Percentiles rank a stretch among this genome's conserved stretches.
Conservation (phyloP, 108 stramenopile species). For the Cyclotella baltica region DNA sequence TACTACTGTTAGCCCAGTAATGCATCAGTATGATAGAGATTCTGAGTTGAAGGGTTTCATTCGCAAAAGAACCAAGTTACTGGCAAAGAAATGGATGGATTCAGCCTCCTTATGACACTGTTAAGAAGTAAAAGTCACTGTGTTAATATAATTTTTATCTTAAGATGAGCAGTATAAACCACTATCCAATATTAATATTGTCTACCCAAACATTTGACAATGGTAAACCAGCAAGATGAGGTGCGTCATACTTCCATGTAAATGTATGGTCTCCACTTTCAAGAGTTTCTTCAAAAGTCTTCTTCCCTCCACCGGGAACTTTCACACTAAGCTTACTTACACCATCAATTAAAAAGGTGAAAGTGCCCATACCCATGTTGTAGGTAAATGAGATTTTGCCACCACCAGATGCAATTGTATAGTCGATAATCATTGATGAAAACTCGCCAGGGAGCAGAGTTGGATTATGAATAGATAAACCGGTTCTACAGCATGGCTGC, state of each 20-base stretch:
- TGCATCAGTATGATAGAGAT: constrained; percentile 75
- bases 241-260: constrained; percentile 13
- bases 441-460: constrained; percentile 1
- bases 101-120: too few relatives aligned
- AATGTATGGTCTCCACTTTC: background rate
- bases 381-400: background rate
- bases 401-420: background rate
- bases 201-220: constrained; percentile 12
- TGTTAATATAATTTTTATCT: too few relatives aligned
- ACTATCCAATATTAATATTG: background rate
- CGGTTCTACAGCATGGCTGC: background rate
- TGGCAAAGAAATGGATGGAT: constrained; percentile 1
- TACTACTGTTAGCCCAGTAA: constrained; percentile 37
- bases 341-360: background rate
- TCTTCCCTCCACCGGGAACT: constrained; percentile 6
- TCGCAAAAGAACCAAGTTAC: background rate
- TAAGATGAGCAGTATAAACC: too few relatives aligned
- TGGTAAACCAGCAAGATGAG: background rate
- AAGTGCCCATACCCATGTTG: background rate
- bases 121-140: too few relatives aligned
- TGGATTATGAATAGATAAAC: background rate
- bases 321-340: background rate
- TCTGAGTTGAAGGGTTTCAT: constrained; percentile 25
- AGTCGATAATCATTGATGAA: constrained; percentile 5
- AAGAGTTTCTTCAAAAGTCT: background rate